These are phyloP conservation scores for Solanum raphanifolium DNA, from an alignment of 257 asterid species.

Conservation along the genomic window DNA sequence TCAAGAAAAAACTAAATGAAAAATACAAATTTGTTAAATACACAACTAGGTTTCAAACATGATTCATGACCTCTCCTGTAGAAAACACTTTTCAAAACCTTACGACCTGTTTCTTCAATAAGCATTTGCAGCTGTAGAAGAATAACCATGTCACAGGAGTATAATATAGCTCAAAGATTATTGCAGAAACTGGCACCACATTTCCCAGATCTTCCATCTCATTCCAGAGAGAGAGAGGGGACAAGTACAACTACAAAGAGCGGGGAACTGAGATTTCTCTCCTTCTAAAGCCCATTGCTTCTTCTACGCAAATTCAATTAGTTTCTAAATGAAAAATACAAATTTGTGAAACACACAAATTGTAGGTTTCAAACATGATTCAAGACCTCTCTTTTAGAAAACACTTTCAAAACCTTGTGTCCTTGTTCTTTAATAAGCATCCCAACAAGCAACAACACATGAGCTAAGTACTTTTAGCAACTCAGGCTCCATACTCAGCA, in stretches of 20 bases:
- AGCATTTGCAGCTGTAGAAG: neutral
- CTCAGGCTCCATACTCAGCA: neutral
- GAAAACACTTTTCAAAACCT: neutral
- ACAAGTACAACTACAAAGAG: neutral
- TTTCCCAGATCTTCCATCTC: neutral
- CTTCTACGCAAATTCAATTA: neutral
- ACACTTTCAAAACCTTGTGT: neutral
- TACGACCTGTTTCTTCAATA: neutral
- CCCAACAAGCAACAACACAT: neutral
- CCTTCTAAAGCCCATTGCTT: neutral
- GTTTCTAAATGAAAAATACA: neutral
- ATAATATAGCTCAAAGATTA: neutral
- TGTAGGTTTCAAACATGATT: neutral
- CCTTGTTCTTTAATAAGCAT: neutral
- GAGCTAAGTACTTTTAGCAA: neutral
- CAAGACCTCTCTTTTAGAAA: neutral
- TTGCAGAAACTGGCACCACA: neutral
- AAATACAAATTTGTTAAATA: neutral
- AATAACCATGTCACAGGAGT: neutral
- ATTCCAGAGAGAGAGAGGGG: neutral
- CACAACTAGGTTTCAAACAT: neutral
- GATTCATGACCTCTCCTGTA: neutral
- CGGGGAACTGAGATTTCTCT: neutral
- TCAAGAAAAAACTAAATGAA: neutral
- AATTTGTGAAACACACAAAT: neutral